Conservation (phyloP, 1,139 yeast genomes). For the Kazachstania sp. region DNA sequence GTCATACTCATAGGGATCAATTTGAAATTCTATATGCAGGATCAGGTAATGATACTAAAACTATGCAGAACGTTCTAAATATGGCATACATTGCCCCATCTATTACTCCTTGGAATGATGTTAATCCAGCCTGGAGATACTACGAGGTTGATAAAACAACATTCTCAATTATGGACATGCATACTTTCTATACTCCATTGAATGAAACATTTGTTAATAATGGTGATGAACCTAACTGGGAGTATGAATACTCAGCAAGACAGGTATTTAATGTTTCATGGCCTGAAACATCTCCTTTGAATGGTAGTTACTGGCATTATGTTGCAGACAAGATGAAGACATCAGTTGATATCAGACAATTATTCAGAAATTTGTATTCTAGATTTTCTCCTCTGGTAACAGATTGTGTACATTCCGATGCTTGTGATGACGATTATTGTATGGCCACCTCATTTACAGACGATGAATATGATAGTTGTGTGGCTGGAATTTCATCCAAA, state of each 20-base stretch:
- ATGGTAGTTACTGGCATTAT: slow-evolving; percentile 1
- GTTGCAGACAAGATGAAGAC: background rate
- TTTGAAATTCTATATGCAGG: slow-evolving; percentile 1
- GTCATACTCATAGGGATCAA: slow-evolving; percentile 1
- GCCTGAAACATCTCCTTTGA: background rate
- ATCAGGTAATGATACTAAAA: slow-evolving; percentile 1
- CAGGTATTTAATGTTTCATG: background rate
- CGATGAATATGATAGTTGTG: background rate
- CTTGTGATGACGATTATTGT: slow-evolving; percentile 1
- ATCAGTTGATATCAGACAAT: background rate
- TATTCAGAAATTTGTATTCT: background rate
- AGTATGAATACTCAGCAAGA: background rate
- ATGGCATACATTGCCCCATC: background rate
- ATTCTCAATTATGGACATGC: slow-evolving; percentile 1
- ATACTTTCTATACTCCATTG: background rate
- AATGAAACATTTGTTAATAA: background rate
- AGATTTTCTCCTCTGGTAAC: background rate
- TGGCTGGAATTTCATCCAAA: background rate
- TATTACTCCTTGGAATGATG: background rate
- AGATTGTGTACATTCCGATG: background rate
- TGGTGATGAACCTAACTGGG: background rate
- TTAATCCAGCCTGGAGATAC: slow-evolving; percentile 2
- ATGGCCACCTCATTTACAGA: background rate
- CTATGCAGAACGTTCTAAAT: background rate
- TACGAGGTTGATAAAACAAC: slow-evolving; percentile 1